These are phyloP conservation scores for Gardenia jasminoides DNA, from an alignment of 257 asterid species.

Conservation along the genomic window DNA sequence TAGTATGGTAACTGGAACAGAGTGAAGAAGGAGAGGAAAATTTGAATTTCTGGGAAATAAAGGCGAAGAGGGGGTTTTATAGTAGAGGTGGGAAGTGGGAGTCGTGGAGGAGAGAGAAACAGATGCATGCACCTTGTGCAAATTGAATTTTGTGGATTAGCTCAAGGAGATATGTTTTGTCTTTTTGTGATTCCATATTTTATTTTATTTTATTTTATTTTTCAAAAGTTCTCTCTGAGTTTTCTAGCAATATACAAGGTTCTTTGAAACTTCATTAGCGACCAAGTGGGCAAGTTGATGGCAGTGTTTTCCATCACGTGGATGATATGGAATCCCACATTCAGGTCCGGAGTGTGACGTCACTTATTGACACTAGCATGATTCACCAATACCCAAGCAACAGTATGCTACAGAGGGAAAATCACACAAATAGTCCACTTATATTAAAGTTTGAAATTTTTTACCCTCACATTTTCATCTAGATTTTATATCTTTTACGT, in stretches of 20 bases:
- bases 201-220: not conserved
- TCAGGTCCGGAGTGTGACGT: constrained; percentile 7
- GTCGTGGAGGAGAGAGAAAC: constrained; percentile 4
- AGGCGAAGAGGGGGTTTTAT: constrained; percentile 26
- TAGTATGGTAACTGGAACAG: not conserved
- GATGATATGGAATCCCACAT: not conserved
- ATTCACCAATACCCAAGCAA: not conserved
- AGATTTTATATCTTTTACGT: too few species aligned
- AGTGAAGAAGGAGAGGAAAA: not conserved
- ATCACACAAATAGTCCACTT: too few species aligned
- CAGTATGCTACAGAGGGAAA: too few species aligned
- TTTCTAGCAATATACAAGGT: constrained; percentile 14
- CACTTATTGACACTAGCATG: not conserved
- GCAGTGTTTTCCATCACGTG: constrained; percentile 42
- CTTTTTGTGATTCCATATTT: constrained; percentile 1
- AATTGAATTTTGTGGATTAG: constrained; percentile 8
- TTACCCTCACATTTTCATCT: too few species aligned
- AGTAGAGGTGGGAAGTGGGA: not conserved
- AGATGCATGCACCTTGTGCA: constrained; percentile 22
- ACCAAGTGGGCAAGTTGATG: constrained; percentile 69
- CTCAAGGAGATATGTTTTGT: not conserved
- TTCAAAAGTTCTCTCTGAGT: too few species aligned
- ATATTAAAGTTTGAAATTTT: too few species aligned
- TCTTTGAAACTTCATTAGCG: constrained; percentile 38
- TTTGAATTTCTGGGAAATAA: constrained; percentile 22